Evolutionary conservation across 805 yeast species (phyloP), one percentile per base, ranked within the genome.

Genomic region (Candida adriatica): DNA sequence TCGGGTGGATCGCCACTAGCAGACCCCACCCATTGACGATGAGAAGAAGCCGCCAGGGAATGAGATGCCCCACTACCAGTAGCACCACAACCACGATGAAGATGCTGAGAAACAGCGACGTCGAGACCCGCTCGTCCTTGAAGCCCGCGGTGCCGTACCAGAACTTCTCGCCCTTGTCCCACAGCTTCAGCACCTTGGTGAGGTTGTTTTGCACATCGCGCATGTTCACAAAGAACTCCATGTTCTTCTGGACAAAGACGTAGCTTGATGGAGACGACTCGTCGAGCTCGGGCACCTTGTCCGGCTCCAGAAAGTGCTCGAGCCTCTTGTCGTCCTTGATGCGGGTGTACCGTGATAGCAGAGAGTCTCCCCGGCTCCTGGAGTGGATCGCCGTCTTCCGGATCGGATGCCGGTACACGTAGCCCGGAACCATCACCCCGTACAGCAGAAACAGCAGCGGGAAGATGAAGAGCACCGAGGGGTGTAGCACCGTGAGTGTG

Each of bases 151-250:
- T 66, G 9, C 78, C 80, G 44, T 64, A 68, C 45, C 76, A 61
- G 33, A 75, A 66, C 21, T 58, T 58, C 36, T 82, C 86, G 6
- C 70, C 53, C 13, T 59, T 54, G 14, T 77, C 76, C 31, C 73
- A 57, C 0, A 64, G 48, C 11, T 62, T 56, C 16, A 83, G 62
- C 6, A 79, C 36, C 32, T 70, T 71, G 0, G 79, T 61, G 13
- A 84, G 71, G 21, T 75, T 55, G 39, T 75, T 73, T 51, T 85
- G 94, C 17, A 83, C 60, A 48, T 83, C 90, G 35, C 83, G 66
- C 76, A 84, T 66, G 43, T 79, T 83, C 37, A 76, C 52, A 4
- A 66, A 43, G 30, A 68, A 56, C 28, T 66, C 70, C 51, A 61
- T 55, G 14, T 64, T 58, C 31, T 49, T 49, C 18, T 47, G 50